phyloP scores from a whole-genome alignment of 2,329 filamentous ascomycete genomes.

The Aspergillus ochraceus region DNA sequence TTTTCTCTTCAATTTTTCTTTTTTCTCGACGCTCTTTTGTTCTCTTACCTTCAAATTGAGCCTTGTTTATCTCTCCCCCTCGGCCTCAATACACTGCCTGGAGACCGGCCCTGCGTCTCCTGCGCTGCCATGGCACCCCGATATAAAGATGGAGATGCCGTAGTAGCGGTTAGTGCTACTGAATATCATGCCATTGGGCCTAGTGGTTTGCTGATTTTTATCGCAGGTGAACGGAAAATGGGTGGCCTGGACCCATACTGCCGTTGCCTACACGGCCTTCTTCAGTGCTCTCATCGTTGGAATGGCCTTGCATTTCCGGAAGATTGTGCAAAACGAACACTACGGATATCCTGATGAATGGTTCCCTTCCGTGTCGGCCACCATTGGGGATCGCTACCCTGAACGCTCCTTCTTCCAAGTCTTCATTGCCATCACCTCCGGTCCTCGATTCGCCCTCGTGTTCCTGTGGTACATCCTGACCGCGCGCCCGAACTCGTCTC shows the following conservation, averaged over 20 bases:
- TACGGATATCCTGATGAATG: slow-evolving; percentile 93
- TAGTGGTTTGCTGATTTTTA: slow-evolving; percentile 25
- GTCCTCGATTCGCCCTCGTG: slow-evolving; percentile 87
- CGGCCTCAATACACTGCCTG: slow-evolving; percentile 9
- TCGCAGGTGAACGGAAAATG: slow-evolving; percentile 76
- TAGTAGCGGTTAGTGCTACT: slow-evolving; percentile 54
- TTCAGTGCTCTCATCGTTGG: slow-evolving; percentile 82
- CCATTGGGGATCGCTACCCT: slow-evolving; percentile 95
- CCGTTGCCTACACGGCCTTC: slow-evolving; percentile 79
- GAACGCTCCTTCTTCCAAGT: slow-evolving; percentile 96
- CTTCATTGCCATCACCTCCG: slow-evolving; percentile 94
- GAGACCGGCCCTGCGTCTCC: slow-evolving; percentile 20
- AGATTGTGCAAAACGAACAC: slow-evolving; percentile 97
- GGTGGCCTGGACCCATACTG: slow-evolving; percentile 86
- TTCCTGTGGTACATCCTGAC: slow-evolving; percentile 91
- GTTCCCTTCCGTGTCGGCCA: slow-evolving; percentile 95
- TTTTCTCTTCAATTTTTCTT: slow-evolving; percentile 21
- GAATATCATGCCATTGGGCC: neutral
- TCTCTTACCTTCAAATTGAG: slow-evolving; percentile 20
- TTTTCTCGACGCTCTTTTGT: slow-evolving; percentile 25
- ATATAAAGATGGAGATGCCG: slow-evolving; percentile 62
- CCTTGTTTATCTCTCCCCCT: slow-evolving; percentile 17
- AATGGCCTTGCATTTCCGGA: slow-evolving; percentile 81
- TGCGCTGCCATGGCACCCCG: slow-evolving; percentile 58
- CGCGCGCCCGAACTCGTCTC: slow-evolving; percentile 67